Evolutionary conservation across 2,329 filamentous ascomycete species (phyloP), one percentile per base, ranked within the genome.

Genomic region (Xylaria sp.): DNA sequence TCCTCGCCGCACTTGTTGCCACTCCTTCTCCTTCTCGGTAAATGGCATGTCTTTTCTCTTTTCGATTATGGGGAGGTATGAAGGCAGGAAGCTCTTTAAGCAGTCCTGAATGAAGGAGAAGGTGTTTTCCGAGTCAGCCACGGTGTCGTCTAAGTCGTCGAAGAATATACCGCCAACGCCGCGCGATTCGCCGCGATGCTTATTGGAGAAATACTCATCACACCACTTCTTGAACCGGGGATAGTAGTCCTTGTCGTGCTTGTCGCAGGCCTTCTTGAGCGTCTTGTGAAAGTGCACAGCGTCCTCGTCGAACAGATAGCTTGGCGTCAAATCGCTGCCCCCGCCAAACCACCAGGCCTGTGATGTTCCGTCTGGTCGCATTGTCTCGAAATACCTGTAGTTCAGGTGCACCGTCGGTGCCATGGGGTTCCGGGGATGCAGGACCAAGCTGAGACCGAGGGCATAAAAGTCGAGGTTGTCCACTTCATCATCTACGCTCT

Each of bases 341-440:
- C 96, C 96, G 72, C 96, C 96, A 77, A 97, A 99, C 96, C 96
- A 99, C 95, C 96, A 99, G 8, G 94, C 92, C 72, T 95, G 93
- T 61, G 86, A 91, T 73, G 86, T 92, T 51, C 92, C 93, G 75
- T 95, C 91, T 9, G 92, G 88, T 75, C 95, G 92, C 69, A 93
- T 92, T 1, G 96, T 99, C 84, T 99, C 96, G 78, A 99, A 99
- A 83, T 99, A 99, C 66, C 96, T 90, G 85, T 98, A 98, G 85
- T 99, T 99, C 75, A 99, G 87, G 81, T 99, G 96, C 21, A 99
- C 96, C 0, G 96, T 99, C 0, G 96, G 96, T 8, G 95, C 95
- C 91, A 97, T 97, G 57, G 96, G 96, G 82, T 99, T 99, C 75
- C 89, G 87, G 1, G 96, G 96, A 80, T 99, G 96, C 61, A 98